Base-by-base conservation (phyloP, 306 rosid genomes). In the Lupinus albus region DNA sequence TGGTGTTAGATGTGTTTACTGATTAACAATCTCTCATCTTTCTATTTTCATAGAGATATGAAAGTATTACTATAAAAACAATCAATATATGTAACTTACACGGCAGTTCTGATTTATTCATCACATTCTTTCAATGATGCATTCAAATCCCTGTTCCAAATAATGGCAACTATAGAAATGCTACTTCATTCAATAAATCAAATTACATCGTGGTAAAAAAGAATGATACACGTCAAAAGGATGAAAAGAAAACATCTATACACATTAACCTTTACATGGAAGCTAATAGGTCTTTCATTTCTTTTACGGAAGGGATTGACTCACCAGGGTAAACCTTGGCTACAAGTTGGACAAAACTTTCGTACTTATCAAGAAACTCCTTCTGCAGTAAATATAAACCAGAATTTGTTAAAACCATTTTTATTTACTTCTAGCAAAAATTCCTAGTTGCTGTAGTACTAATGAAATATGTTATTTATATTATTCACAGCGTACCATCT, bases 321-420 rank as follows among this genome's bases (percentile, higher is more conserved):
- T 93, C 97, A 0, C 84, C 35, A 6, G 96, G 99, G 87, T 93
- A 90, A 48, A 91, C 85, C 84, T 85, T 93, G 71, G 86, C 83
- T 12, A 83, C 89, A 36, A 93, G 94, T 74, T 86, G 97, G 14
- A 79, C 97, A 70, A 93, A 93, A 57, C 84, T 86, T 33, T 86
- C 96, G 63, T 88, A 93, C 79, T 93, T 93, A 69, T 88, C 97
- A 10, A 93, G 81, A 71, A 93, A 93, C 56, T 93, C 99, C 78
- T 90, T 93, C 99, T 93, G 95, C 65, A 10, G 73, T 36, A 55
- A 78, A 13, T 10, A 42, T 72, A 32, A 49, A 63, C 79, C 58
- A 83, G 76, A 79, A 30, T 33, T 18, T 15, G 30, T 49, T 18
- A 7, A 12, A 49, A 39, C 46, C 36, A 33, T 44, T 73, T 46